These are phyloP conservation scores for Clarireedia paspali DNA, from an alignment of 2,329 filamentous ascomycete genomes.

Conservation along the genomic window DNA sequence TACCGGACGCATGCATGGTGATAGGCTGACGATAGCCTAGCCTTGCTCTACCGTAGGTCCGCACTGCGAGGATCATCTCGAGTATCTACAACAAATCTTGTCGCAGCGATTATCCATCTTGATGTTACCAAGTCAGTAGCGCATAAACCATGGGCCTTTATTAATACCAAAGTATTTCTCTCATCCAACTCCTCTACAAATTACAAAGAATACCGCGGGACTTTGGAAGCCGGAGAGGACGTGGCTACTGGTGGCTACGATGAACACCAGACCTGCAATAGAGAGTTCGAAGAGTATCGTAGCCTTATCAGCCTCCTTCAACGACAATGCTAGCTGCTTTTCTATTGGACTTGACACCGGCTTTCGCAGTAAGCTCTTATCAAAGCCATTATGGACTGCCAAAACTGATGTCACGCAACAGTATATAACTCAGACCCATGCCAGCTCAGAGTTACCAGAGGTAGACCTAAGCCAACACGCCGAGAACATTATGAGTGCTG, in stretches of 20 bases:
- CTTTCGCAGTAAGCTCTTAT: constrained; percentile 60
- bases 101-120: background rate
- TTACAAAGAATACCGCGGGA: no score
- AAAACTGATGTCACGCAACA: constrained; percentile 30
- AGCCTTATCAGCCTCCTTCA: constrained; percentile 80
- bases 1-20: no score
- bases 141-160: background rate
- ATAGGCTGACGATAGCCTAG: no score
- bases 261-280: constrained; percentile 87
- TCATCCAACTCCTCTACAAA: no score
- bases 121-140: background rate
- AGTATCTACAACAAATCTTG: background rate
- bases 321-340: constrained; percentile 77
- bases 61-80: background rate
- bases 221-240: no score
- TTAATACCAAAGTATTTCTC: no score
- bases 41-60: background rate
- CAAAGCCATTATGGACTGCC: background rate
- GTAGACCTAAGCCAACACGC: constrained; percentile 29
- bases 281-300: constrained; percentile 67
- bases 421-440: constrained; percentile 69
- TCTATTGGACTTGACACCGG: constrained; percentile 80
- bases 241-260: constrained; percentile 33
- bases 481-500: constrained; percentile 8
- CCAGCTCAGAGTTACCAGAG: constrained; percentile 56